These are phyloP conservation scores for Endotrypanum monterogeii DNA, from an alignment of 208 protist species.

Conservation along the genomic window DNA sequence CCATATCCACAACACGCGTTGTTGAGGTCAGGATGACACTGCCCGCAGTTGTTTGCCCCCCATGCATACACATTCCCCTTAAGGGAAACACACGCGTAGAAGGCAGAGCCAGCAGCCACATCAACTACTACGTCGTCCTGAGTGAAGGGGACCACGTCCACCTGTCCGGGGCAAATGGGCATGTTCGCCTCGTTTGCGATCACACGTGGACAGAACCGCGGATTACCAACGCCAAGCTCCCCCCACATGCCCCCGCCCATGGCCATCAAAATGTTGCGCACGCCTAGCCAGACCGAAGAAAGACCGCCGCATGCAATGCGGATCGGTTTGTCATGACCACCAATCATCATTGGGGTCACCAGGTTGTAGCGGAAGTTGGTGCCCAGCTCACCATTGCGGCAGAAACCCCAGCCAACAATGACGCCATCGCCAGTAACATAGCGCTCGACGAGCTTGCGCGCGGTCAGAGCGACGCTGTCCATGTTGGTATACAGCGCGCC, in stretches of 20 bases:
- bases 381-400: constrained; percentile 73
- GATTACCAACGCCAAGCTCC: constrained; percentile 73
- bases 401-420: constrained; percentile 76
- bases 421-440: constrained; percentile 73
- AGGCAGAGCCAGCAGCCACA: constrained; percentile 60
- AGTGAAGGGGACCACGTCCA: constrained; percentile 43
- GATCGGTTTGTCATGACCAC: constrained; percentile 71
- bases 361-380: constrained; percentile 61
- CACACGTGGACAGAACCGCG: constrained; percentile 55
- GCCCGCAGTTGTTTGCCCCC: constrained; percentile 78
- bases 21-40: constrained; percentile 58
- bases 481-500: constrained; percentile 39
- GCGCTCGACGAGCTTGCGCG: constrained; percentile 40
- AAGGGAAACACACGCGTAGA: constrained; percentile 51
- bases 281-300: constrained; percentile 69
- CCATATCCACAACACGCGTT: constrained; percentile 59
- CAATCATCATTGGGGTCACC: constrained; percentile 76
- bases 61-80: constrained; percentile 66
- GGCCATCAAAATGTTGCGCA: constrained; percentile 59
- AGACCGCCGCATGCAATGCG: constrained; percentile 67
- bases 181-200: constrained; percentile 66
- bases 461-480: constrained; percentile 19
- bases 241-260: constrained; percentile 84
- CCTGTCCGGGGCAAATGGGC: constrained; percentile 65
- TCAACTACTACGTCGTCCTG: constrained; percentile 57